Conservation (phyloP, 75 land plant genomes). For the Ceratopteris richardii region DNA sequence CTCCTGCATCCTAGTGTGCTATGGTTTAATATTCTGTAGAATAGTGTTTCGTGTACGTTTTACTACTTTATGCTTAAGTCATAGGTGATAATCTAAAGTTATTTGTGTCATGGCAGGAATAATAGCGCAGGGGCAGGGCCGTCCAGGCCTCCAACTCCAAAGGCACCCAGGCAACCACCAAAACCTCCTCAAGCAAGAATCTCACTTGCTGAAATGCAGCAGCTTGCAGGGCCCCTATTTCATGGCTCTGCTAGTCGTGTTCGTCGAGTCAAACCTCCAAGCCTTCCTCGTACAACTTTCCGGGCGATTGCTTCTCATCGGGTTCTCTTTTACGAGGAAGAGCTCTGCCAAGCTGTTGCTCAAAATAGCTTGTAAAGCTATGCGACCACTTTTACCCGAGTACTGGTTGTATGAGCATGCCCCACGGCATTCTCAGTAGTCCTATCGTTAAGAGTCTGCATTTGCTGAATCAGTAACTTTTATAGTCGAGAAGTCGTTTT, state of each 20-base stretch:
- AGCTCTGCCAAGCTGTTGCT: constrained; percentile 85
- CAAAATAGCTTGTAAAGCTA: constrained; percentile 35
- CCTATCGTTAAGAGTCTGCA: too few species aligned
- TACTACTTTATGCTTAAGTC: too few species aligned
- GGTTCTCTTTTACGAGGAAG: constrained; percentile 79
- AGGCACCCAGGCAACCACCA: constrained; percentile 70
- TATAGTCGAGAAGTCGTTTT: too few species aligned
- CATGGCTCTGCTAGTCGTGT: constrained; percentile 47
- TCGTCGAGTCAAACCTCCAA: constrained; percentile 44
- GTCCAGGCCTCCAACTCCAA: constrained; percentile 57
- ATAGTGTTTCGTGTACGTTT: too few species aligned
- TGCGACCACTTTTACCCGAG: neutral
- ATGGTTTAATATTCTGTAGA: neutral
- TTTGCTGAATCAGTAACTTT: too few species aligned
- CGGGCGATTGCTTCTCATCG: constrained; percentile 68
- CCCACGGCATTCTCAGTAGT: too few species aligned
- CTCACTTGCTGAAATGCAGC: constrained; percentile 58
- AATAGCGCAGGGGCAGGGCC: constrained; percentile 22
- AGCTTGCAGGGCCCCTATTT: constrained; percentile 68
- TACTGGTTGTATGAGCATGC: too few species aligned
- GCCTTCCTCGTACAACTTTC: constrained; percentile 44
- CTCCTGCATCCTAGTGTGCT: neutral
- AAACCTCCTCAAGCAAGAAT: constrained; percentile 53
- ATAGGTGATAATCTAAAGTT: too few species aligned
- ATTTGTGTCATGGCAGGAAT: too few species aligned